These are phyloP conservation scores for Suillus ampliporus DNA, from an alignment of 768 basidiomycete genomes.

Conservation along the genomic window DNA sequence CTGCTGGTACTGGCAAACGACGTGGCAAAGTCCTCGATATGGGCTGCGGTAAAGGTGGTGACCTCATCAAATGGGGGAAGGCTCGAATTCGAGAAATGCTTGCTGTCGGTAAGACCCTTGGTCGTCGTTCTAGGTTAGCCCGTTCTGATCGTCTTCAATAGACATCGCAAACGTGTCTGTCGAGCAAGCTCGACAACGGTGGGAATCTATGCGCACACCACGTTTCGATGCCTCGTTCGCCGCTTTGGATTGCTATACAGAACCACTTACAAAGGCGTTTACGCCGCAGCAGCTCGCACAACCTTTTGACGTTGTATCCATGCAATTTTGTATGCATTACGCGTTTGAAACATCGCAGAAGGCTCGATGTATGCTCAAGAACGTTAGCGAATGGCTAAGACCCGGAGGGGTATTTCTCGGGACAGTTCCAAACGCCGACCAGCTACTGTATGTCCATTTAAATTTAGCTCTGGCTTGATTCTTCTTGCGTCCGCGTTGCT, in stretches of 20 bases:
- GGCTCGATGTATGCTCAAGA: conserved; percentile 89
- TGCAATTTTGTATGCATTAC: conserved; percentile 99
- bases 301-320: conserved; percentile 93
- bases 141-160: conserved; percentile 34
- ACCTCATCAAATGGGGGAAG: conserved; percentile 94
- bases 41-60: conserved; percentile 99
- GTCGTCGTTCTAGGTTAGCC: neutral
- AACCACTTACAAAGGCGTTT: conserved; percentile 73
- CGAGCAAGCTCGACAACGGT: conserved; percentile 83
- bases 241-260: conserved; percentile 86
- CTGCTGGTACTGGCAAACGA: conserved; percentile 36
- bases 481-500: neutral
- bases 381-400: conserved; percentile 81
- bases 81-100: conserved; percentile 81
- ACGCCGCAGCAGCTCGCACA: conserved; percentile 60
- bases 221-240: conserved; percentile 83
- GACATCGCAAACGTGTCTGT: conserved; percentile 92
- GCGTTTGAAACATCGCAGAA: conserved; percentile 93
- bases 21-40: conserved; percentile 90
- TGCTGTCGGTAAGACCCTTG: conserved; percentile 65
- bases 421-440: conserved; percentile 91
- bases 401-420: conserved; percentile 93
- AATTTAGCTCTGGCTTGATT: neutral
- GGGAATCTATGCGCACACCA: conserved; percentile 53
- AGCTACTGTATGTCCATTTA: conserved; percentile 69